phyloP scores from a whole-genome alignment of 163 green algal genomes.

The Prototheca stagnorum region DNA sequence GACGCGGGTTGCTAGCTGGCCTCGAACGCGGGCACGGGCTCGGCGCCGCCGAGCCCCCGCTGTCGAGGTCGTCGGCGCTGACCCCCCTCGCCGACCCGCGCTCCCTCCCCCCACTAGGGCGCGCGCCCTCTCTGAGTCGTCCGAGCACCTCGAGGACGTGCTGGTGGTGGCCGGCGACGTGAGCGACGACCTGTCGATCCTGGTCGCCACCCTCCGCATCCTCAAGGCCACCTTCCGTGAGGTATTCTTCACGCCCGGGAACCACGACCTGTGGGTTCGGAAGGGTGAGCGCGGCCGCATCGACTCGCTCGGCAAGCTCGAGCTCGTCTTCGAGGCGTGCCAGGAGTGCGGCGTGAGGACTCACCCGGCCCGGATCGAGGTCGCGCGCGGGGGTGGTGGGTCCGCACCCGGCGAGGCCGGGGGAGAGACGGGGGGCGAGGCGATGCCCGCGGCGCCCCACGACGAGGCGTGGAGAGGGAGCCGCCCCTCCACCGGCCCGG shows the following conservation, averaged over 20 bases:
- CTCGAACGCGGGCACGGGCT: slow-evolving; percentile 4
- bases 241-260: slow-evolving; percentile 52
- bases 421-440: no score
- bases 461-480: no score
- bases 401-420: no score
- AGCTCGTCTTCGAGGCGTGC: slow-evolving; percentile 29
- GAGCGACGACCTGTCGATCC: slow-evolving; percentile 27
- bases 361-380: slow-evolving; percentile 24
- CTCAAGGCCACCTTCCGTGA: slow-evolving; percentile 28
- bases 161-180: slow-evolving; percentile 45
- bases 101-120: no score
- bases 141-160: slow-evolving; percentile 7
- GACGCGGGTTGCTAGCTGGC: not conserved
- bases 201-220: slow-evolving; percentile 21
- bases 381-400: no score
- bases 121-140: no score
- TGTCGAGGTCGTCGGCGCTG: no score
- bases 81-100: no score
- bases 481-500: no score
- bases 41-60: not conserved
- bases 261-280: slow-evolving; percentile 48
- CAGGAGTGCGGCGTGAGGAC: slow-evolving; percentile 33
- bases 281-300: slow-evolving; percentile 6
- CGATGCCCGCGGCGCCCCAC: no score
- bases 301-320: slow-evolving; percentile 48